These are phyloP conservation scores for Mortierella antarctica DNA, from an alignment of 192 early-diverging fungal species.

Conservation along the genomic window DNA sequence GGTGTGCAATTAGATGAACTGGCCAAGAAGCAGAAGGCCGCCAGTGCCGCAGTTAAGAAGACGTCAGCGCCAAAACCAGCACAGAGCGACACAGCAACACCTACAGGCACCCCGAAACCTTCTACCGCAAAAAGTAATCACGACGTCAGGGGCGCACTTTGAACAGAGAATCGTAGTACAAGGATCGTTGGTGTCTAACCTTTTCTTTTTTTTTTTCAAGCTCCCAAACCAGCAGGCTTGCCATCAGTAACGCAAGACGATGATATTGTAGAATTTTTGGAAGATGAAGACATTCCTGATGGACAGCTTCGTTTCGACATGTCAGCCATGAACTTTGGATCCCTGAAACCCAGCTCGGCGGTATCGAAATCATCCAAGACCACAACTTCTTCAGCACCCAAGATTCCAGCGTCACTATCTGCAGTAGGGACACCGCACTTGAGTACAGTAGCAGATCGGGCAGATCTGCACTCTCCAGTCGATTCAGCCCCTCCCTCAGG, in stretches of 20 bases:
- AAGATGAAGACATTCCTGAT: constrained; percentile 28
- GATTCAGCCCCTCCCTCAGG: constrained; percentile 43
- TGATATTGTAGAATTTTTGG: constrained; percentile 49
- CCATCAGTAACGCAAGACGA: constrained; percentile 7
- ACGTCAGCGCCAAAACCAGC: constrained; percentile 9
- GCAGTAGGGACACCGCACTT: constrained; percentile 20
- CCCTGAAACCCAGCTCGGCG: not conserved
- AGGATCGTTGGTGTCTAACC: not conserved
- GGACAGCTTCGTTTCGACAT: constrained; percentile 50
- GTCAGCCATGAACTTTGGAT: constrained; percentile 55
- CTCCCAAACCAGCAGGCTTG: not conserved
- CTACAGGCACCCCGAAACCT: constrained; percentile 10
- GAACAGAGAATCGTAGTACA: no score
- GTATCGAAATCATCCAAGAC: constrained; percentile 1
- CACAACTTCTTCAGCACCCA: constrained; percentile 2
- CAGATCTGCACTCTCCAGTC: constrained; percentile 21
- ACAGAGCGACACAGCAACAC: constrained; percentile 37
- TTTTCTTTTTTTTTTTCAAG: not conserved
- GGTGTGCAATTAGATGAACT: constrained; percentile 19
- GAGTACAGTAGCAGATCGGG: not conserved
- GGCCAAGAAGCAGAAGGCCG: constrained; percentile 34
- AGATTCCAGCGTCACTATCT: constrained; percentile 10
- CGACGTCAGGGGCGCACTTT: no score
- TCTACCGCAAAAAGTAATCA: constrained; percentile 22
- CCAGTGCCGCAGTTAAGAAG: constrained; percentile 38